Evolutionary conservation across 2,329 filamentous ascomycete genomes (phyloP).

Genomic region (Talaromyces sp.): DNA sequence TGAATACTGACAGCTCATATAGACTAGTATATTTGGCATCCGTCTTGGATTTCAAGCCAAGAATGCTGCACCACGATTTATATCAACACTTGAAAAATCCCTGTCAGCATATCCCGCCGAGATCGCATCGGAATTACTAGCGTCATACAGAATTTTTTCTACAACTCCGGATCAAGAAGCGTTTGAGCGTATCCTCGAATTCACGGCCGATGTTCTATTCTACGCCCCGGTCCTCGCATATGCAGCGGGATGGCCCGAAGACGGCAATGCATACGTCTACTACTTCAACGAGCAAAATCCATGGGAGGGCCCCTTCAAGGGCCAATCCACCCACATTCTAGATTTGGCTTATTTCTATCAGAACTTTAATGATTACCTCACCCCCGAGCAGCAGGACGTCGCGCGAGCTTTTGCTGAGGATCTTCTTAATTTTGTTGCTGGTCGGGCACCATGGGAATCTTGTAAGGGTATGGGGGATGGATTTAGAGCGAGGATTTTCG

Average conservation of each 20-base stretch:
- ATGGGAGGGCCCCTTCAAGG: constrained; percentile 44
- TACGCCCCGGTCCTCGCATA: constrained; percentile 43
- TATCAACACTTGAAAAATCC: constrained; percentile 22
- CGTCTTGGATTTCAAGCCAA: constrained; percentile 25
- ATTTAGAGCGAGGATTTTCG: constrained; percentile 28
- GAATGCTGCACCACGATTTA: constrained; percentile 25
- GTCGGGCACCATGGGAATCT: constrained; percentile 33
- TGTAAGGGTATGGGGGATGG: constrained; percentile 21
- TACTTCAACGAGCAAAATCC: constrained; percentile 49
- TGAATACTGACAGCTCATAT: not conserved
- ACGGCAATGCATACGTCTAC: constrained; percentile 37
- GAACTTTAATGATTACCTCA: constrained; percentile 43
- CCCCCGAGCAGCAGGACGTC: constrained; percentile 29
- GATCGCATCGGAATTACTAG: constrained; percentile 29
- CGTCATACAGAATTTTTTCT: constrained; percentile 40
- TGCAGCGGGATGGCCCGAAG: constrained; percentile 33
- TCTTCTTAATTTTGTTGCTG: constrained; percentile 40
- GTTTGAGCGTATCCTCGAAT: constrained; percentile 41
- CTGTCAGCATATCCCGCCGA: constrained; percentile 25
- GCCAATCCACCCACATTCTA: constrained; percentile 43
- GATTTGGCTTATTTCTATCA: constrained; percentile 47
- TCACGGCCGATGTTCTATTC: constrained; percentile 47
- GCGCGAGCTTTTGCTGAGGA: constrained; percentile 36
- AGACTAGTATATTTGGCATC: constrained; percentile 32
- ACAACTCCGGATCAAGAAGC: constrained; percentile 41